Percentiles rank a stretch among this genome's conserved stretches.
phyloP scores from a whole-genome alignment of 208 protist species.

The Trypanosoma brucei region DNA sequence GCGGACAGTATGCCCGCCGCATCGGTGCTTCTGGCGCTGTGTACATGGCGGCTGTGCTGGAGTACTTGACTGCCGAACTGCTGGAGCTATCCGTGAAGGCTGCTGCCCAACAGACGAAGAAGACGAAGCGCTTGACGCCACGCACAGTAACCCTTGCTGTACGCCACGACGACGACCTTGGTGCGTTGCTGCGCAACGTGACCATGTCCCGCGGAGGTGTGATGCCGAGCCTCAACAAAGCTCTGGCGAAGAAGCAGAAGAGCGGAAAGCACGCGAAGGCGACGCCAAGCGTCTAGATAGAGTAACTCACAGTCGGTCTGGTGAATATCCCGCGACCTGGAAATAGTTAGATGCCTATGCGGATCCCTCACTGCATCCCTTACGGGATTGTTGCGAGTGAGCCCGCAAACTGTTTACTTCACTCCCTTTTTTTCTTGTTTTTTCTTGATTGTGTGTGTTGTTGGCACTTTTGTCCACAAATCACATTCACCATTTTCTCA shows the following conservation, averaged over 20 bases:
- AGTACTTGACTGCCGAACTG: slow-evolving; percentile 94
- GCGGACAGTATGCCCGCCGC: slow-evolving; percentile 95
- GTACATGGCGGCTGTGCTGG: slow-evolving; percentile 98
- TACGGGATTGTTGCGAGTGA: background rate
- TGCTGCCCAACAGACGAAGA: slow-evolving; percentile 60
- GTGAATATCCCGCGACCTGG: slow-evolving; percentile 1
- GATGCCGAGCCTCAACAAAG: slow-evolving; percentile 79
- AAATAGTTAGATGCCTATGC: background rate
- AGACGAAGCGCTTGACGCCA: slow-evolving; percentile 62
- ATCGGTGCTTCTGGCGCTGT: slow-evolving; percentile 97
- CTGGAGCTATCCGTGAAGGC: slow-evolving; percentile 83
- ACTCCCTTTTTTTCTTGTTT: slow-evolving; percentile 18
- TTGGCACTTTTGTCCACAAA: too few species aligned
- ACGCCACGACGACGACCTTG: slow-evolving; percentile 79
- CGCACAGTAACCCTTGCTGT: slow-evolving; percentile 72
- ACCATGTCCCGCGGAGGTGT: slow-evolving; percentile 75
- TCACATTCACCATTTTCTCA: too few species aligned
- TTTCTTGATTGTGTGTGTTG: too few species aligned
- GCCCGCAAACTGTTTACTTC: slow-evolving; percentile 1
- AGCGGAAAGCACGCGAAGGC: slow-evolving; percentile 51
- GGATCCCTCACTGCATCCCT: background rate
- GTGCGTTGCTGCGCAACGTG: slow-evolving; percentile 61
- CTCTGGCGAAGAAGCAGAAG: slow-evolving; percentile 75
- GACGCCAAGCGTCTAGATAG: slow-evolving; percentile 46
- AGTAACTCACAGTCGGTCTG: background rate